Conservation (phyloP, 2,329 filamentous ascomycete species). For the Rutstroemia sp. region DNA sequence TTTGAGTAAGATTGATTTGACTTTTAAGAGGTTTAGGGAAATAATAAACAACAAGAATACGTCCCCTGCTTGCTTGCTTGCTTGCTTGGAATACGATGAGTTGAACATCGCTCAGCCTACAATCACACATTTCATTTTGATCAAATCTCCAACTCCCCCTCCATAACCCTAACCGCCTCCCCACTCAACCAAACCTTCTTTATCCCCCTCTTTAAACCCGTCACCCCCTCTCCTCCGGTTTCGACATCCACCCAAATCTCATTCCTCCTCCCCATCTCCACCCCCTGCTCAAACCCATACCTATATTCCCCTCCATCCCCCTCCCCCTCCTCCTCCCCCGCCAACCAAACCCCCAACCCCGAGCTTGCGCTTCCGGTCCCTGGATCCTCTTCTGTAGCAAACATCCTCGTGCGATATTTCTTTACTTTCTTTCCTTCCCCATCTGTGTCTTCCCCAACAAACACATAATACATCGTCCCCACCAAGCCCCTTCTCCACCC, state of each 20-base stretch:
- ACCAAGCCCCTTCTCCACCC: conserved; percentile 19
- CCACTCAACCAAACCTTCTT: conserved; percentile 20
- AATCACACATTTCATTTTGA: background rate
- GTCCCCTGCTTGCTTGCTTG: too few relatives aligned
- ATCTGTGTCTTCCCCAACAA: conserved; percentile 22
- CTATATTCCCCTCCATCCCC: conserved; percentile 33
- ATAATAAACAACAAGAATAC: too few relatives aligned
- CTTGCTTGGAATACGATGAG: too few relatives aligned
- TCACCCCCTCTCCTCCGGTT: background rate
- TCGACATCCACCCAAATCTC: conserved; percentile 22
- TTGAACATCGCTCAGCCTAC: too few relatives aligned
- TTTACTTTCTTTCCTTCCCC: conserved; percentile 5
- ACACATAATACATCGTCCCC: conserved; percentile 23
- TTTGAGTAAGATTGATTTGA: too few relatives aligned
- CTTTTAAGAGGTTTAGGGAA: too few relatives aligned
- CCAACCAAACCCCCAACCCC: conserved; percentile 47
- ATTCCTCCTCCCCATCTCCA: conserved; percentile 50
- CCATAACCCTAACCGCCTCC: conserved; percentile 20
- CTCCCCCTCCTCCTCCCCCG: conserved; percentile 33
- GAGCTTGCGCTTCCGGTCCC: conserved; percentile 57
- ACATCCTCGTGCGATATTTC: conserved; percentile 51
- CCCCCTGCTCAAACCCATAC: conserved; percentile 51
- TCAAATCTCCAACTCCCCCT: conserved; percentile 16
- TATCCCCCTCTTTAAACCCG: conserved; percentile 1
- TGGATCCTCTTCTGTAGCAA: conserved; percentile 44